These are phyloP conservation scores for Centrapalus pauciflorus DNA, from an alignment of 129 eudicot genomes.

Conservation along the genomic window DNA sequence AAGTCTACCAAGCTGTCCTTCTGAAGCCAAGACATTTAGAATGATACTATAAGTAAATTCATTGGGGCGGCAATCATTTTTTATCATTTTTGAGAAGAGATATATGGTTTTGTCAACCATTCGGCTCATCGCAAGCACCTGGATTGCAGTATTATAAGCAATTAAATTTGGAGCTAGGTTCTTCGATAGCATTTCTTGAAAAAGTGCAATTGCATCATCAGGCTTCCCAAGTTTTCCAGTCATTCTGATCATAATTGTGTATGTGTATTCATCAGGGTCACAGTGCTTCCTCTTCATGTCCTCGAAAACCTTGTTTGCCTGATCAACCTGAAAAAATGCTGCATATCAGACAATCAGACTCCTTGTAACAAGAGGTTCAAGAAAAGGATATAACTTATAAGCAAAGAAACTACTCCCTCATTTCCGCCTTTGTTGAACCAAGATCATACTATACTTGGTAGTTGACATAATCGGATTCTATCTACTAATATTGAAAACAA, in stretches of 20 bases:
- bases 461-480: background rate
- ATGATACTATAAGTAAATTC: slow-evolving; percentile 83
- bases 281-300: slow-evolving; percentile 80
- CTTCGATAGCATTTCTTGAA: slow-evolving; percentile 74
- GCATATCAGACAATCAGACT: slow-evolving; percentile 48
- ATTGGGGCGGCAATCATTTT: slow-evolving; percentile 77
- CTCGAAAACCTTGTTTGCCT: slow-evolving; percentile 61
- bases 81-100: slow-evolving; percentile 82
- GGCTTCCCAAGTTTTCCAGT: slow-evolving; percentile 57
- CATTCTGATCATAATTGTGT: slow-evolving; percentile 81
- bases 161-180: slow-evolving; percentile 58
- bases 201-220: slow-evolving; percentile 52
- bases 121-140: slow-evolving; percentile 58
- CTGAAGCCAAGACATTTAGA: slow-evolving; percentile 55
- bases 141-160: slow-evolving; percentile 71
- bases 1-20: slow-evolving; percentile 82
- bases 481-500: background rate
- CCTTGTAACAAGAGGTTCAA: background rate
- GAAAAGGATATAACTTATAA: too few species aligned
- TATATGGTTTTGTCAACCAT: slow-evolving; percentile 73
- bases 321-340: slow-evolving; percentile 58
- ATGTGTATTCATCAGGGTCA: slow-evolving; percentile 88
- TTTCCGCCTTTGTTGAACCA: background rate
- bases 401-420: background rate
- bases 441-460: background rate